phyloP scores from a whole-genome alignment of 2,329 filamentous ascomycete genomes.

The Colletotrichum tanaceti region DNA sequence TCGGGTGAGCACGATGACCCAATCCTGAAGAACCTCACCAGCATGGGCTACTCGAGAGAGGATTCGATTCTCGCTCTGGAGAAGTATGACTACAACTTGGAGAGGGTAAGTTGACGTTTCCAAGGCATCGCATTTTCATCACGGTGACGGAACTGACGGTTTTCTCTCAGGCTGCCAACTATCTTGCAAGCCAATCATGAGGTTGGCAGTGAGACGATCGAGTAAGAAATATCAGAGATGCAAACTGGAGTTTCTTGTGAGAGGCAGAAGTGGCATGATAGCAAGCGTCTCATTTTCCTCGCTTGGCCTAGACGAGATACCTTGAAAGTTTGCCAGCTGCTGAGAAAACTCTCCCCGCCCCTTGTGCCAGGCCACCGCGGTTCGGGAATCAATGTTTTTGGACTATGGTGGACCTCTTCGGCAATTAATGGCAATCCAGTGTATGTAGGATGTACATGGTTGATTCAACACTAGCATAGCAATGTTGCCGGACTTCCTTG shows the following conservation, averaged over 20 bases:
- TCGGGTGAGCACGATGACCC: slow-evolving; percentile 89
- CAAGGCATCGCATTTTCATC: background rate
- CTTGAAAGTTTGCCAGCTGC: slow-evolving; percentile 17
- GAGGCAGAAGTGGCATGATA: slow-evolving; percentile 28
- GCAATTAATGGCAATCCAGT: slow-evolving; percentile 16
- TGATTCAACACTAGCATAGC: slow-evolving; percentile 29
- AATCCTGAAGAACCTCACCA: slow-evolving; percentile 87
- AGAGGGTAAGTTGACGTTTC: slow-evolving; percentile 74
- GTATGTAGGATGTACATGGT: slow-evolving; percentile 33
- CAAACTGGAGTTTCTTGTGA: slow-evolving; percentile 24
- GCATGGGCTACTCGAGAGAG: slow-evolving; percentile 85
- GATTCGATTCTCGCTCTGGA: slow-evolving; percentile 85
- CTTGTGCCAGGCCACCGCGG: slow-evolving; percentile 6
- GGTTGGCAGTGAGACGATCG: background rate
- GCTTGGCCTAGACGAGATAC: slow-evolving; percentile 36
- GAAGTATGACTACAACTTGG: slow-evolving; percentile 95
- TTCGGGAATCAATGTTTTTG: background rate
- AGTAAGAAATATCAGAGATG: slow-evolving; percentile 6
- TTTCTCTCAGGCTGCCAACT: slow-evolving; percentile 62
- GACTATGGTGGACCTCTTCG: slow-evolving; percentile 14
- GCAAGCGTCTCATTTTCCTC: slow-evolving; percentile 30
- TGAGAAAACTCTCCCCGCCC: background rate
- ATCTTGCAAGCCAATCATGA: slow-evolving; percentile 66
- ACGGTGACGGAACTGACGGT: background rate
- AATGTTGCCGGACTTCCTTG: background rate